A percentile compares a stretch with the other conserved stretches of the same genome.
Evolutionary conservation across 2,329 filamentous ascomycete species (phyloP).

Genomic region (Elsinoe ampelina): DNA sequence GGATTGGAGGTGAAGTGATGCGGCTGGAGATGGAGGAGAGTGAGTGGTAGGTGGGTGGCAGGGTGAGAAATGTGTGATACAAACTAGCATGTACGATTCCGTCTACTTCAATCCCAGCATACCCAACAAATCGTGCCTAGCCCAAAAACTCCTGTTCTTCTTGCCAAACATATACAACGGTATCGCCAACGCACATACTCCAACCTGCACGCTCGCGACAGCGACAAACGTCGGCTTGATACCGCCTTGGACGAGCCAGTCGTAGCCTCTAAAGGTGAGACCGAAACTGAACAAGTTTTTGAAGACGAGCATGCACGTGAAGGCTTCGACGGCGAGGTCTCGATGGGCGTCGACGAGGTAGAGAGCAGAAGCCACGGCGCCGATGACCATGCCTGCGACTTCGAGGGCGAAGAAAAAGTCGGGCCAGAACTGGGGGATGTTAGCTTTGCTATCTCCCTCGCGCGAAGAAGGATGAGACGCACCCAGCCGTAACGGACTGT

Average conservation of each 20-base stretch:
- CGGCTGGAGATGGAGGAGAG: too few species aligned
- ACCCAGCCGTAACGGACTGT: slow-evolving; percentile 54
- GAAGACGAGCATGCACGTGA: slow-evolving; percentile 84
- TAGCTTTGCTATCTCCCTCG: too few species aligned
- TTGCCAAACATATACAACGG: slow-evolving; percentile 75
- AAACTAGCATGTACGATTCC: too few species aligned
- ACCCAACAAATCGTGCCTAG: slow-evolving; percentile 62
- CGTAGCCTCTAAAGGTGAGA: slow-evolving; percentile 72
- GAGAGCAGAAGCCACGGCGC: slow-evolving; percentile 72
- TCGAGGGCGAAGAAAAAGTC: slow-evolving; percentile 77
- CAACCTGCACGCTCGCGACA: slow-evolving; percentile 68
- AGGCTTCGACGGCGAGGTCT: slow-evolving; percentile 75
- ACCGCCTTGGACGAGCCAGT: slow-evolving; percentile 61
- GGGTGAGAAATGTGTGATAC: too few species aligned
- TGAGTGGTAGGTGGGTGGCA: not conserved
- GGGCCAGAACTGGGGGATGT: slow-evolving; percentile 45
- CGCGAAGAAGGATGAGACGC: too few species aligned
- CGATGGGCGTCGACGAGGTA: slow-evolving; percentile 93
- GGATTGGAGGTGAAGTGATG: too few species aligned
- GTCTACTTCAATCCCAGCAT: slow-evolving; percentile 32
- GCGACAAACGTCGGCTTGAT: slow-evolving; percentile 60
- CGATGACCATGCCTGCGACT: slow-evolving; percentile 84
- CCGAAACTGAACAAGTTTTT: slow-evolving; percentile 90
- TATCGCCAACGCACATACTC: slow-evolving; percentile 63
- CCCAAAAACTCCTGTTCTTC: slow-evolving; percentile 62